Base-by-base conservation (phyloP, 176 grass and related monocot genomes). In the Oryza glaberrima region DNA sequence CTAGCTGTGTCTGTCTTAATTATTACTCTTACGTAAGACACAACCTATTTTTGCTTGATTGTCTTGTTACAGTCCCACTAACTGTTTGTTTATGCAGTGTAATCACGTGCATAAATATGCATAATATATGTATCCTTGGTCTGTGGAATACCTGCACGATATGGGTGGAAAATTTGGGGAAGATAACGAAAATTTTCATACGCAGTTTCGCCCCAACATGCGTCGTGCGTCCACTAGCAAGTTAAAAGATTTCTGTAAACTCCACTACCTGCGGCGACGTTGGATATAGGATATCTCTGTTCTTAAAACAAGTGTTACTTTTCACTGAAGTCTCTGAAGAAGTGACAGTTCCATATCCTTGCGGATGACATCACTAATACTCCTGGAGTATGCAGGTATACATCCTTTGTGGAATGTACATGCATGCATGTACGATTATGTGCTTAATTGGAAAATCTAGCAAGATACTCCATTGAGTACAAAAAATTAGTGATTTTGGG, bases 31-130 rank as follows among this genome's bases (percentile, higher is more conserved):
- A 77, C 51, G 34, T 35, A 20, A 5, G 65, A 73, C 40, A 41
- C 40, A 41, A 41, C 17, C 20, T 36, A 25, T 65, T 2, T 38
- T 2, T 38, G 36, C 36, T 38, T 26, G 30, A 26, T 60, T 77
- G 48, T 47, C 45, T 67, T 77, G 73, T 77, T 47, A 90, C 83
- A 73, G 34, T 44, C 67, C 78, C 88, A 90, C 83, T 90, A 67
- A 73, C 35, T 4, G 73, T 73, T 86, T 90, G 56, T 58, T 85
- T 79, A 32, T 48, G 5, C 26, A 14, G 52, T 4, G 72, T 77
- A 54, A 54, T 63, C 77, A 89, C 82, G 87, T 80, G 87, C 77
- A 6, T 30, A 75, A 81, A 82, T 80, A 77, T 80, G 87, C 70
- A 10, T 63, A 69, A 71, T 76, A 34, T 70, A 71, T 28, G 28